A percentile compares a stretch with the other conserved stretches of the same genome.
Conservation (phyloP, 495 filamentous ascomycete genomes). For the Bacidia rubella region DNA sequence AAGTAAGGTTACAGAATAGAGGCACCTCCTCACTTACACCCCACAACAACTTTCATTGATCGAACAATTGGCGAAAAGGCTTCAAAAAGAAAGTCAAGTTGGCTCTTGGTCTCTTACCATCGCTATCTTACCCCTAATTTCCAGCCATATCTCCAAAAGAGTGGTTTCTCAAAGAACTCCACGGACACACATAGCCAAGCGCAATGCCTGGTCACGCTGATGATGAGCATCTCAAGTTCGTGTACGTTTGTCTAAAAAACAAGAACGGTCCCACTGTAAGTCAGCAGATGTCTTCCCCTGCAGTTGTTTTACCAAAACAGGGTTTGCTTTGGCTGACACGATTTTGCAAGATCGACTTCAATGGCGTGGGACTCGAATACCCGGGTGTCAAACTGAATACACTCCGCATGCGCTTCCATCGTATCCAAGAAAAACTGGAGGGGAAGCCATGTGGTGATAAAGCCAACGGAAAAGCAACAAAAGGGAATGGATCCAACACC, state of each 20-base stretch:
- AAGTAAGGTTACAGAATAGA: no score
- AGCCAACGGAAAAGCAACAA: background rate
- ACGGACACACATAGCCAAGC: background rate
- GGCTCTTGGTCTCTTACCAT: no score
- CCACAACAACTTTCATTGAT: no score
- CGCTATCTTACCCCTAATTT: no score
- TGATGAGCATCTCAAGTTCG: slow-evolving; percentile 25
- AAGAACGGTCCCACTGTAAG: slow-evolving; percentile 24
- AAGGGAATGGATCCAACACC: background rate
- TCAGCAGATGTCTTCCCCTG: background rate
- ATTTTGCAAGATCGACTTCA: background rate
- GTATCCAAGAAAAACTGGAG: background rate
- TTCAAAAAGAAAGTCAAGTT: no score
- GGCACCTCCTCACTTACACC: no score
- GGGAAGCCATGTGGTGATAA: background rate
- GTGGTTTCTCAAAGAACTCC: no score
- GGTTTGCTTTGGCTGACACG: no score
- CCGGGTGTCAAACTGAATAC: background rate
- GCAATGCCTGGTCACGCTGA: slow-evolving; percentile 2
- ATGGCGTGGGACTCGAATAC: background rate
- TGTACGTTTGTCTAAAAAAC: slow-evolving; percentile 27
- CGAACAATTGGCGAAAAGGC: no score
- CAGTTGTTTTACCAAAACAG: no score
- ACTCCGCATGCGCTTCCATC: background rate
- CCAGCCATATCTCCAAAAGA: no score